phyloP scores from a whole-genome alignment of 208 protist genomes.

The Baffinella frigidus region DNA sequence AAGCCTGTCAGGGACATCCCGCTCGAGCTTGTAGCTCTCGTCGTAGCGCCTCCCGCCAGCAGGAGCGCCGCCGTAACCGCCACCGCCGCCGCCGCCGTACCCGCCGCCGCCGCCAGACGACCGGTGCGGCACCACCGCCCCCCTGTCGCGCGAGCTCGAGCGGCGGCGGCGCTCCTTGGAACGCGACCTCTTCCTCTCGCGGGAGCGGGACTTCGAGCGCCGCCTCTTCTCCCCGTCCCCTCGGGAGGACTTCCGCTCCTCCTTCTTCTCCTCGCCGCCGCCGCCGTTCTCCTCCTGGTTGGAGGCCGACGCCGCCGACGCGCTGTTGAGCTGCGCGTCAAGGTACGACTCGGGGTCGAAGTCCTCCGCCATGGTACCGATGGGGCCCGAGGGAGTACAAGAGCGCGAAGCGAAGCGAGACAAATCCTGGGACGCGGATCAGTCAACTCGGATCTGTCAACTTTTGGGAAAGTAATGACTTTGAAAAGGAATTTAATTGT shows the following conservation, averaged over 20 bases:
- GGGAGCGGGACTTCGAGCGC: neutral
- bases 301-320: neutral
- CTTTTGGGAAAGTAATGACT: too few species aligned
- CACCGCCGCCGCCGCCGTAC: too few species aligned
- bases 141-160: neutral
- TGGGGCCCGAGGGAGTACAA: too few species aligned
- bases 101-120: too few species aligned
- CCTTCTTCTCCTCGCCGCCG: neutral
- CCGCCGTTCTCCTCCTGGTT: neutral
- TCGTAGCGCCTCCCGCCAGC: neutral
- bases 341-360: slow-evolving; percentile 58
- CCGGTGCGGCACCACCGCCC: too few species aligned
- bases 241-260: neutral
- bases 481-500: too few species aligned
- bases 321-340: slow-evolving; percentile 5
- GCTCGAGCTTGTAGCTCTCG: slow-evolving; percentile 17
- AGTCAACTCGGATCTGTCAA: too few species aligned
- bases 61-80: neutral
- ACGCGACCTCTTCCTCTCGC: neutral
- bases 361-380: too few species aligned
- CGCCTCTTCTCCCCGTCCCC: neutral
- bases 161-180: neutral
- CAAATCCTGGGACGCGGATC: too few species aligned
- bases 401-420: too few species aligned
- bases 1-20: neutral